Evolutionary conservation across 805 yeast species (phyloP).

Genomic region (Metschnikowia hibisci): DNA sequence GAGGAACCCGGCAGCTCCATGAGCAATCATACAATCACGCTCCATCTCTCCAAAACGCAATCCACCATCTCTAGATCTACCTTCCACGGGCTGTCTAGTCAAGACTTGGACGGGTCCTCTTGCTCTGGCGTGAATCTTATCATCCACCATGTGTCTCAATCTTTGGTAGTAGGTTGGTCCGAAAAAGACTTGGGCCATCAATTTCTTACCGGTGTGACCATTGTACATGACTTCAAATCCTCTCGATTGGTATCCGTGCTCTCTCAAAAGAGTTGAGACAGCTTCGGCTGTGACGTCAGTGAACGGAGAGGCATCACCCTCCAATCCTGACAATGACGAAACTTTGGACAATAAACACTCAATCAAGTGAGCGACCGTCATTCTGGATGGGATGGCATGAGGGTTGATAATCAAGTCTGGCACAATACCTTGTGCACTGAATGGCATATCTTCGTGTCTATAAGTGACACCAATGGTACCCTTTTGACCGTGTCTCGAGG

Average conservation of each 20-base stretch:
- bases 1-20: slow-evolving; percentile 97
- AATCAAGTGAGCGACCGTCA: slow-evolving; percentile 99
- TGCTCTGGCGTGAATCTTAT: slow-evolving; percentile 98
- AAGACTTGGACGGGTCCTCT: slow-evolving; percentile 98
- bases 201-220: slow-evolving; percentile 97
- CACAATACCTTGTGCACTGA: slow-evolving; percentile 89
- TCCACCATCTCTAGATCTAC: slow-evolving; percentile 99
- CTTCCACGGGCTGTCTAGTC: slow-evolving; percentile 98
- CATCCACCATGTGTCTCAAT: slow-evolving; percentile 98
- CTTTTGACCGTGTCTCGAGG: slow-evolving; percentile 99
- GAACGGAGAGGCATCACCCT: slow-evolving; percentile 99
- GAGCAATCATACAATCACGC: slow-evolving; percentile 99
- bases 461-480: slow-evolving; percentile 99
- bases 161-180: slow-evolving; percentile 99
- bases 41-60: slow-evolving; percentile 99
- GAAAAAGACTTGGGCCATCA: slow-evolving; percentile 97
- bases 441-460: slow-evolving; percentile 98
- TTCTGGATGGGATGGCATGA: slow-evolving; percentile 99
- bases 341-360: slow-evolving; percentile 96
- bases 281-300: slow-evolving; percentile 98
- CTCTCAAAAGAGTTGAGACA: slow-evolving; percentile 84
- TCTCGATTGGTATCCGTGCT: slow-evolving; percentile 95
- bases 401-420: slow-evolving; percentile 98
- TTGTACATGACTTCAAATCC: slow-evolving; percentile 98
- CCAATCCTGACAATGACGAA: slow-evolving; percentile 89